Evolutionary conservation across 2,329 filamentous ascomycete genomes (phyloP).

Genomic region (Daldinia sp.): DNA sequence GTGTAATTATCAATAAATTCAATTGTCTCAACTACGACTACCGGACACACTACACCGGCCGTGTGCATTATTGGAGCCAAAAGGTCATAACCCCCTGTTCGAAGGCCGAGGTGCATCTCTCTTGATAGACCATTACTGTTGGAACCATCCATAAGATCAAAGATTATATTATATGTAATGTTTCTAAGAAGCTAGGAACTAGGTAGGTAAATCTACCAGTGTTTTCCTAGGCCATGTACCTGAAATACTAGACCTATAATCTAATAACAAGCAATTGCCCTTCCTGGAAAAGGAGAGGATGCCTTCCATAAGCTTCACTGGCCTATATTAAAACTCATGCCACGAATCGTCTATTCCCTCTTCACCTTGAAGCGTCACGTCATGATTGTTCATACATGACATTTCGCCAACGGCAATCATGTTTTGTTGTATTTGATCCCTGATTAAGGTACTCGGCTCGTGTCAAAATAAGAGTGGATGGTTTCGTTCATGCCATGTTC

Average conservation of each 20-base stretch:
- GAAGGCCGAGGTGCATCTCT: neutral
- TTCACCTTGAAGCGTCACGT: neutral
- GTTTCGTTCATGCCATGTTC: neutral
- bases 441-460: neutral
- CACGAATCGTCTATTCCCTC: neutral
- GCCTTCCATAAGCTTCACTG: neutral
- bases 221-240: neutral
- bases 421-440: neutral
- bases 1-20: neutral
- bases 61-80: neutral
- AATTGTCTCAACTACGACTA: neutral
- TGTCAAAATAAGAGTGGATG: neutral
- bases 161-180: too few species aligned
- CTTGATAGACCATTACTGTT: neutral
- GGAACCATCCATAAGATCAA: neutral
- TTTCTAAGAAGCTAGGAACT: too few species aligned
- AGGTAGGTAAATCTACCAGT: neutral
- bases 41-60: too few species aligned
- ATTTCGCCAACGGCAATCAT: neutral
- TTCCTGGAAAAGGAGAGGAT: too few species aligned
- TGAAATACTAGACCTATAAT: neutral
- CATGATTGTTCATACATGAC: neutral
- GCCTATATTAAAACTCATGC: neutral
- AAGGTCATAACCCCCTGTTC: neutral
- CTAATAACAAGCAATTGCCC: neutral